Evolutionary conservation across 1,284 basidiomycete species (phyloP), one percentile per base, ranked within the genome.

Genomic region (Cutaneotrichosporon dermatis): DNA sequence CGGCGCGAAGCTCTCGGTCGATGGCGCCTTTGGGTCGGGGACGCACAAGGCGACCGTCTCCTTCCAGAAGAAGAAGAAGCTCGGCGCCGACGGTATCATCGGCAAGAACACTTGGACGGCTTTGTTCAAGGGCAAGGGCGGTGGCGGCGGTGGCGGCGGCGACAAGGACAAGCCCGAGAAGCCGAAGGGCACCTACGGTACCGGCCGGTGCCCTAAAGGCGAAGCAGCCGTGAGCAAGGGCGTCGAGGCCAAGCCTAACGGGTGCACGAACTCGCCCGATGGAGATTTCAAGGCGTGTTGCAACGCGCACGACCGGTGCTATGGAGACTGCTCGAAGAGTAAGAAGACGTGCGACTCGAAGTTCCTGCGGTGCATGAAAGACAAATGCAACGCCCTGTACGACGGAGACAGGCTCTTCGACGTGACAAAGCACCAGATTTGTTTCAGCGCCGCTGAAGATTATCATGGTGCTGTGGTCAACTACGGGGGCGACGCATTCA

Each of bases 51-150:
- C 59, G 2, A n/a, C 45, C 2, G 51, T 54, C 35, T 3, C 35
- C 5, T 59, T 46, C 50, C 58, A 59, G 50, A 10, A 5, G 5
- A 13, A 4, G 16, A 36, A 34, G 4, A 50, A 50, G 0, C 58
- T 59, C 7, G 34, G 5, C 0, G 43, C 36, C 0, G 58, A 59
- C 44, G 58, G 54, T 33, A 55, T 52, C 44, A 34, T 59, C 2
- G 58, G 58, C 1, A 41, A 36, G n/a, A 5, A 7, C 13, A 59
- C 58, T 12, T 59, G 58, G 58, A 48, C 54, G 2, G 44, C 25
- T n/a, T n/a, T 59, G 6, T 59, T 59, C 35, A 41, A 43, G 33
- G 51, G 52, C 12, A 15, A 35, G 33, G 39, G 15, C 12, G 45
- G 51, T 6, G 41, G 53, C 3, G 52, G 52, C 35, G 57, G 57